These are phyloP conservation scores for Neurospora sp. DNA, from an alignment of 495 filamentous ascomycete genomes.

Conservation along the genomic window DNA sequence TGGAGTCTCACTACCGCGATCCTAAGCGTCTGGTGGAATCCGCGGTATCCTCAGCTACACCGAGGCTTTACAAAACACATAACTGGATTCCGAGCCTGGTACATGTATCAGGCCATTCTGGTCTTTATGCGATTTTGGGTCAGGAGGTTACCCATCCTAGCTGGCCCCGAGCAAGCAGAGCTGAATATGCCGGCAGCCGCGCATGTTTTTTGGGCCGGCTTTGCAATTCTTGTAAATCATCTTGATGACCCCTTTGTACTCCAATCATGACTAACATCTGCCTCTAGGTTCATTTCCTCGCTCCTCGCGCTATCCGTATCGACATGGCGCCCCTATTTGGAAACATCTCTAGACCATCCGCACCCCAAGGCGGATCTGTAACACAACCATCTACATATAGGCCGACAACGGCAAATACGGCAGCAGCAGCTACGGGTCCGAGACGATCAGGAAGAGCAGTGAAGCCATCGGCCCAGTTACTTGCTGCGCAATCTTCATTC, in stretches of 20 bases:
- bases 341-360: conserved; percentile 1
- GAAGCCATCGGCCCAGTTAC: background rate
- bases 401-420: conserved; percentile 5
- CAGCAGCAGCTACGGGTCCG: background rate
- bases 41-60: conserved; percentile 53
- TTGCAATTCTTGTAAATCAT: conserved; percentile 45
- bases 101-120: conserved; percentile 55
- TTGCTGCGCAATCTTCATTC: background rate
- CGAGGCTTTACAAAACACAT: conserved; percentile 54
- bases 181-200: conserved; percentile 33
- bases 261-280: conserved; percentile 21
- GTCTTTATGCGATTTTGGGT: conserved; percentile 47
- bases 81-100: conserved; percentile 55
- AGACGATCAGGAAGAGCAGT: background rate
- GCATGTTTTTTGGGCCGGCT: conserved; percentile 47
- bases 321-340: conserved; percentile 50
- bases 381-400: conserved; percentile 8
- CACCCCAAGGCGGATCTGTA: conserved; percentile 3
- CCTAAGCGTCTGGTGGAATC: conserved; percentile 68
- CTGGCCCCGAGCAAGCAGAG: conserved; percentile 29
- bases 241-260: conserved; percentile 5
- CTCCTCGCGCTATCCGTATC: conserved; percentile 40
- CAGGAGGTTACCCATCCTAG: conserved; percentile 38
- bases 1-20: conserved; percentile 44
- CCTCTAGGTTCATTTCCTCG: conserved; percentile 33